Conservation (phyloP, 805 yeast species). For the Metschnikowia hibisci region DNA sequence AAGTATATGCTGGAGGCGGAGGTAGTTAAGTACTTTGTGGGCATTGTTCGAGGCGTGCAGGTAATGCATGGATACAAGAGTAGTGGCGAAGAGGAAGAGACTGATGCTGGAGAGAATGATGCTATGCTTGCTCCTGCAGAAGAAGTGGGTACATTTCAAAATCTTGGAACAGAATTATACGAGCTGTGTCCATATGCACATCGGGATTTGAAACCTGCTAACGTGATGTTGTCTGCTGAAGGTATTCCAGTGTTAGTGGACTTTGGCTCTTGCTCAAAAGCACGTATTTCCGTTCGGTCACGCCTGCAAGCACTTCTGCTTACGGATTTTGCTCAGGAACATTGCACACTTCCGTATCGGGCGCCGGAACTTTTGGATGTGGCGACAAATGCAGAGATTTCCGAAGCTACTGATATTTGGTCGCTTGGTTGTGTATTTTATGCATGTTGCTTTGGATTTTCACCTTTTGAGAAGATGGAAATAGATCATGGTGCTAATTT, state of each 20-base stretch:
- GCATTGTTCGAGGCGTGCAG: slow-evolving; percentile 69
- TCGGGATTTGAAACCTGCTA: slow-evolving; percentile 85
- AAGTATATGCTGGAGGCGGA: slow-evolving; percentile 56
- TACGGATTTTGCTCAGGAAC: slow-evolving; percentile 79
- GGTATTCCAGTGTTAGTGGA: slow-evolving; percentile 80
- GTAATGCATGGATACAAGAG: slow-evolving; percentile 65
- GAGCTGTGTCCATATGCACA: slow-evolving; percentile 74
- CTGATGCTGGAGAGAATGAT: slow-evolving; percentile 15
- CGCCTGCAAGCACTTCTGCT: slow-evolving; percentile 70
- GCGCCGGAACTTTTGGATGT: slow-evolving; percentile 90
- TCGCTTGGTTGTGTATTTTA: slow-evolving; percentile 83
- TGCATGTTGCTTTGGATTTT: slow-evolving; percentile 68
- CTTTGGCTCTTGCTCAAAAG: slow-evolving; percentile 73
- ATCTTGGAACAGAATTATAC: slow-evolving; percentile 43
- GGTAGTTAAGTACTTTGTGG: slow-evolving; percentile 58
- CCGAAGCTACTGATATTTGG: slow-evolving; percentile 86
- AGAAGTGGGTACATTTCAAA: slow-evolving; percentile 15
- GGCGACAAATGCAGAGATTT: slow-evolving; percentile 57
- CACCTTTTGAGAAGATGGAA: slow-evolving; percentile 87
- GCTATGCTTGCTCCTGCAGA: slow-evolving; percentile 26
- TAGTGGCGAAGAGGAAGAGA: slow-evolving; percentile 14
- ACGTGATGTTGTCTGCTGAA: slow-evolving; percentile 71
- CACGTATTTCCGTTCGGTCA: slow-evolving; percentile 49
- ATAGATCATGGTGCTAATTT: slow-evolving; percentile 78
- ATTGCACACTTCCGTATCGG: slow-evolving; percentile 79